Base-by-base conservation (phyloP, 2,329 filamentous ascomycete species). In the Colletotrichum sp. region DNA sequence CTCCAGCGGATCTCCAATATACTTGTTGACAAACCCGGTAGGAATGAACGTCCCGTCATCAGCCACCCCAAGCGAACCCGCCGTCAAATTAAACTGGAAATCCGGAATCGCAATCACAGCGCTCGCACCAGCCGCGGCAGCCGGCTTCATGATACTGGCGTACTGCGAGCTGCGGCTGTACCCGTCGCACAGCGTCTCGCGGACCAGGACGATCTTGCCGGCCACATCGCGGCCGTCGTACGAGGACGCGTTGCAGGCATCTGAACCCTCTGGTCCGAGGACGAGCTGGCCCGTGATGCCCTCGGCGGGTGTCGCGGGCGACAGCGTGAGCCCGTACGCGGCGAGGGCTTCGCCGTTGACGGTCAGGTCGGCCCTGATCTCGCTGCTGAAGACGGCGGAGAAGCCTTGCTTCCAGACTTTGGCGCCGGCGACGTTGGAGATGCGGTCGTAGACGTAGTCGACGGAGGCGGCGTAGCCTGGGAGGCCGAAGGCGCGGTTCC, bases 391-490 rank as follows among this genome's bases (percentile, higher is more conserved):
- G 8, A 81, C 77, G 0, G 80, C 82, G 1, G 81, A 79, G 6
- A 83, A 82, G 13, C 83, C 81, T 62, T 83, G 79, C 49, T 82
- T 83, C 81, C 81, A 82, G 3, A 77, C 72, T 15, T 76, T 80
- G 68, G 81, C 80, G 8, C 80, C 80, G 18, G 80, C 74, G n/a
- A 82, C 77, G 9, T 79, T 80, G 3, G 79, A 81, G 13, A 82
- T 69, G n/a, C 81, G 79, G 26, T 73, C 71, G 65, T 79, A 82
- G 44, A 83, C 81, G 39, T 73, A 83, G 52, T 85, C 84, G 0
- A 80, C 79, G 2, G 84, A 85, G 36, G 83, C 88, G 10, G 66
- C 78, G n/a, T 83, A 83, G 21, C 82, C 82, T 1, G 82, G 81
- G 18, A 81, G 77, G 8, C 82, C 82, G 6, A 83, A 83, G 4